Conservation (phyloP, 208 protist genomes). For the Acanthamoeba rhysodes region DNA sequence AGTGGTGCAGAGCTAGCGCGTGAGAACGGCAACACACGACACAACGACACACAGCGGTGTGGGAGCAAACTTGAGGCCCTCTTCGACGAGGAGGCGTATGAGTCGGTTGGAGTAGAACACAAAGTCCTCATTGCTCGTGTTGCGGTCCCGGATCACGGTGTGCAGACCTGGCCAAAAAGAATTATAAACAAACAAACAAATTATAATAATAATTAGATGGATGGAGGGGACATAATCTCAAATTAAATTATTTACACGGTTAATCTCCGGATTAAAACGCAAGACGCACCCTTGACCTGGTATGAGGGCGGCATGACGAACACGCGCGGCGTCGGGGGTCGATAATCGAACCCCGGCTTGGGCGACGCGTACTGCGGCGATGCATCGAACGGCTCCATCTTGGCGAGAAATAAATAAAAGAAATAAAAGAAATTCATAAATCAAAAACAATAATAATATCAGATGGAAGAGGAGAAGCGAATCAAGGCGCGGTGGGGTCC, state of each 20-base stretch:
- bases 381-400: not conserved
- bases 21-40: not conserved
- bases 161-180: conserved; percentile 49
- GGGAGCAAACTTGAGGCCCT: conserved; percentile 74
- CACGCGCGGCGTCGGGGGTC: not conserved
- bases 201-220: not conserved
- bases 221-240: not conserved
- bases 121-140: conserved; percentile 96
- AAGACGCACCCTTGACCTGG: not conserved
- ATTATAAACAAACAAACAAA: not conserved
- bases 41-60: not conserved
- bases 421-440: not conserved
- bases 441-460: not conserved
- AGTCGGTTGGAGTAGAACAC: conserved; percentile 98
- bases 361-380: conserved; percentile 5
- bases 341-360: not conserved
- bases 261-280: no score
- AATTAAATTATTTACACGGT: not conserved
- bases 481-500: conserved; percentile 6
- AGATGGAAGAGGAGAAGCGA: not conserved
- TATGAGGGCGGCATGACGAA: conserved; percentile 28
- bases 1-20: not conserved
- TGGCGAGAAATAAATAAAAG: not conserved
- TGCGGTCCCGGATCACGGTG: conserved; percentile 96
- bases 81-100: conserved; percentile 96